Conservation (phyloP, 2,329 filamentous ascomycete species). For the Metarhizium robertsii region DNA sequence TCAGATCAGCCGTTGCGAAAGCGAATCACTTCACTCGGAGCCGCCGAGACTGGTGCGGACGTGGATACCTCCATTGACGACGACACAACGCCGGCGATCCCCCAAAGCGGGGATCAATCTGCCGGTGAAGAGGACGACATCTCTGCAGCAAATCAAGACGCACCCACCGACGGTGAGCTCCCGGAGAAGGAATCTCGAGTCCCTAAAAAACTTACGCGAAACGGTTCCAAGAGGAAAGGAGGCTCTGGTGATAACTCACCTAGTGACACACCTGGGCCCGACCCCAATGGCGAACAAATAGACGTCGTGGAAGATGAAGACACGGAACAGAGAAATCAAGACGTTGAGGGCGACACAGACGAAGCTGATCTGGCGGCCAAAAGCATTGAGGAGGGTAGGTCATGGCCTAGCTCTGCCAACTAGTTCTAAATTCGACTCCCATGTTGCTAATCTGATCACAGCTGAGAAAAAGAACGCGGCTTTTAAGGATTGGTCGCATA, state of each 20-base stretch:
- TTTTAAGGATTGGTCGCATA: constrained; percentile 65
- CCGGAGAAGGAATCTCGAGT: constrained; percentile 23
- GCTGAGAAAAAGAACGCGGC: constrained; percentile 72
- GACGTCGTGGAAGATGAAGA: constrained; percentile 30
- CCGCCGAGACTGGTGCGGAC: constrained; percentile 25
- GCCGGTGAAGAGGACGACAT: constrained; percentile 37
- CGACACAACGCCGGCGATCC: constrained; percentile 24
- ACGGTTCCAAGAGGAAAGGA: constrained; percentile 29
- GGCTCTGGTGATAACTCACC: constrained; percentile 5
- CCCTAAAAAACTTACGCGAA: constrained; percentile 32
- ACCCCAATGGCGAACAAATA: constrained; percentile 21
- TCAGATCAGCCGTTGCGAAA: constrained; percentile 42
- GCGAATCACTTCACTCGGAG: constrained; percentile 40
- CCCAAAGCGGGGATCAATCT: constrained; percentile 29
- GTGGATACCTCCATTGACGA: constrained; percentile 24
- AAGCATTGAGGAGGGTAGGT: constrained; percentile 57
- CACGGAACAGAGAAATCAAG: constrained; percentile 36
- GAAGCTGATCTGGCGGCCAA: constrained; percentile 49
- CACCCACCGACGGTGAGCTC: constrained; percentile 16
- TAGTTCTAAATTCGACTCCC: not conserved
- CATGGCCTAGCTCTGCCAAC: not conserved
- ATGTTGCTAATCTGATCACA: constrained; percentile 26
- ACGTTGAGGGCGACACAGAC: constrained; percentile 37
- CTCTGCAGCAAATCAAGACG: constrained; percentile 17
- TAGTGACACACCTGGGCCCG: constrained; percentile 14